Conservation (phyloP, 192 early-diverging fungal species). For the Chytriomyces confervae region DNA sequence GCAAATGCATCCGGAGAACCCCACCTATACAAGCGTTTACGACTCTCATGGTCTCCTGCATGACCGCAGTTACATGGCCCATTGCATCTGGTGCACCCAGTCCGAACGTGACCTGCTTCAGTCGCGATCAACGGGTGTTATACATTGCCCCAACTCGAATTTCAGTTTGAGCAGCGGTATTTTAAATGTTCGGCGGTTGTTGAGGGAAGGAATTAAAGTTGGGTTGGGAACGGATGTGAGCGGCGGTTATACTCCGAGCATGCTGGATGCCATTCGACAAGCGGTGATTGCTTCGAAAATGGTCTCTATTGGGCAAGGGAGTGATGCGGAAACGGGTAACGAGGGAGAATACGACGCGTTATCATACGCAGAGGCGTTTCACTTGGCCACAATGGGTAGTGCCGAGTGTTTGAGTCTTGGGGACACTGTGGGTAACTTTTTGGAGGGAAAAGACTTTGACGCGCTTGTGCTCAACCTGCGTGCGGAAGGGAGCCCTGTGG, state of each 20-base stretch:
- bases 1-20: conserved; percentile 73
- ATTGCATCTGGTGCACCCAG: conserved; percentile 85
- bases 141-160: conserved; percentile 94
- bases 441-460: conserved; percentile 88
- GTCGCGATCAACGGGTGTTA: conserved; percentile 72
- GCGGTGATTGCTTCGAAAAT: conserved; percentile 78
- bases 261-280: conserved; percentile 86
- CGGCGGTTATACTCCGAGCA: conserved; percentile 84
- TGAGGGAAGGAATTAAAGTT: conserved; percentile 78
- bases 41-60: conserved; percentile 74
- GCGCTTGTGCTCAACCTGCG: conserved; percentile 74
- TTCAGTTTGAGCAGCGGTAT: conserved; percentile 83
- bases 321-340: background rate
- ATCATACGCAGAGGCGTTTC: conserved; percentile 74
- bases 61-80: conserved; percentile 84
- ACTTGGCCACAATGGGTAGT: conserved; percentile 90
- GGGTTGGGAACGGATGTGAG: conserved; percentile 93
- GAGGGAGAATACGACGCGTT: conserved; percentile 56
- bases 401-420: conserved; percentile 80
- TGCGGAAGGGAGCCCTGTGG: conserved; percentile 17
- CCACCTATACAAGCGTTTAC: conserved; percentile 80
- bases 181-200: conserved; percentile 77
- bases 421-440: conserved; percentile 80
- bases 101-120: conserved; percentile 73
- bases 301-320: conserved; percentile 48